Evolutionary conservation across 202 grass and related monocot genomes (phyloP).

Genomic region (Carex sylvatica): DNA sequence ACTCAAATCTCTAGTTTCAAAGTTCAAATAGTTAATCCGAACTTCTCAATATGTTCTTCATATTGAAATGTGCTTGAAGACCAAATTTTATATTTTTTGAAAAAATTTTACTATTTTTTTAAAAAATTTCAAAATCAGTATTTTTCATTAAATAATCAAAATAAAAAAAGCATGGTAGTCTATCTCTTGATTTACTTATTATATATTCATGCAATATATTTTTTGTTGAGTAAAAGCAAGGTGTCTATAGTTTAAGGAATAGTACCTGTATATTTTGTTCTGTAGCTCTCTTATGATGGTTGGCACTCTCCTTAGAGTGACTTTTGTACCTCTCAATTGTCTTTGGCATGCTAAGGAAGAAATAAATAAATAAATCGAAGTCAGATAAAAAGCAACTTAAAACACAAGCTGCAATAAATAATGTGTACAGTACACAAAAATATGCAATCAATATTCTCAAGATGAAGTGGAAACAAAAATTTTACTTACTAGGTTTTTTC

Average conservation of each 20-base stretch:
- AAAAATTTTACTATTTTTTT: no score
- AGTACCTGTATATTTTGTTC: conserved; percentile 21
- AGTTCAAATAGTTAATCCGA: no score
- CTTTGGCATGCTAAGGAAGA: conserved; percentile 1
- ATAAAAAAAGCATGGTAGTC: no score
- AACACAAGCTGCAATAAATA: background rate
- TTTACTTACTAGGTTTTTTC: background rate
- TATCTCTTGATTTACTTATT: background rate
- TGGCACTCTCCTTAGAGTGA: background rate
- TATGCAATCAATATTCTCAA: background rate
- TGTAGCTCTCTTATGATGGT: conserved; percentile 11
- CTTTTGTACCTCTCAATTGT: conserved; percentile 21
- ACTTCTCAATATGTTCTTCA: no score
- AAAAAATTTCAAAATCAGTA: no score
- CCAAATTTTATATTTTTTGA: no score
- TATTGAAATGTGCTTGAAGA: no score
- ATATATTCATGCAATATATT: background rate
- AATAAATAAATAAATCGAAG: background rate
- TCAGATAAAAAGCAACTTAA: background rate
- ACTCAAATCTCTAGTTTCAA: no score
- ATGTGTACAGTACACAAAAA: background rate
- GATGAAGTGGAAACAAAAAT: background rate
- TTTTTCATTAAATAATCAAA: no score
- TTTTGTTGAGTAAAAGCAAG: background rate
- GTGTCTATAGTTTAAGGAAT: background rate